Conservation (phyloP, 331 rosid species). For the Prunus yedoensis region DNA sequence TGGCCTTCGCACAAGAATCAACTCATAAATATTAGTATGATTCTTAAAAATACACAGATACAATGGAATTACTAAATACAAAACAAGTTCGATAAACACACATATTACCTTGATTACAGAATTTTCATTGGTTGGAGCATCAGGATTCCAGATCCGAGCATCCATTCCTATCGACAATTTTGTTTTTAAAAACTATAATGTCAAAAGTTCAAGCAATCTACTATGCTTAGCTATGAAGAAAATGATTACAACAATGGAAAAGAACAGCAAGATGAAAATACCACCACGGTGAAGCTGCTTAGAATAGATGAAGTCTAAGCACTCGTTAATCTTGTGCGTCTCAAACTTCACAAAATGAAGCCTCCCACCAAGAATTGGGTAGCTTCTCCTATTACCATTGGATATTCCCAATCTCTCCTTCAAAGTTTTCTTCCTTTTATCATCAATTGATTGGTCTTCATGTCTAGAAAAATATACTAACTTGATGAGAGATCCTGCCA, state of each 20-base stretch:
- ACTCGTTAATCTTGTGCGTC: slow-evolving; percentile 77
- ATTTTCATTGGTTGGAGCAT: slow-evolving; percentile 42
- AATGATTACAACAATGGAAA: neutral
- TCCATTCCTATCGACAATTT: slow-evolving; percentile 45
- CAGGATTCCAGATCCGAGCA: slow-evolving; percentile 49
- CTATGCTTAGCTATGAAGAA: neutral
- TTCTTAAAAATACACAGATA: neutral
- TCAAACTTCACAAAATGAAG: slow-evolving; percentile 97
- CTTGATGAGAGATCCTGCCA: slow-evolving; percentile 85
- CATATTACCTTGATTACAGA: slow-evolving; percentile 68
- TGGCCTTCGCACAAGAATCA: slow-evolving; percentile 45
- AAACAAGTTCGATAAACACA: neutral
- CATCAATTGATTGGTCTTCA: slow-evolving; percentile 53
- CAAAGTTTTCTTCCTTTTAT: slow-evolving; percentile 56
- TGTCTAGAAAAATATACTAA: slow-evolving; percentile 90
- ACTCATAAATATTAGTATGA: slow-evolving; percentile 7
- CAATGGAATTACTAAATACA: slow-evolving; percentile 7
- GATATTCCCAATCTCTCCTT: slow-evolving; percentile 60
- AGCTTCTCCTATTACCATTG: slow-evolving; percentile 70
- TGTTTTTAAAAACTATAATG: neutral
- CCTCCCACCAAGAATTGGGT: slow-evolving; percentile 91
- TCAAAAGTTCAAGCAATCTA: neutral
- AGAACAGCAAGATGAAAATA: slow-evolving; percentile 26
- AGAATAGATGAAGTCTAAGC: slow-evolving; percentile 77
- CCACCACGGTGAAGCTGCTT: slow-evolving; percentile 84